Conservation (phyloP, 2,329 filamentous ascomycete genomes). For the Aaosphaeria arxii region DNA sequence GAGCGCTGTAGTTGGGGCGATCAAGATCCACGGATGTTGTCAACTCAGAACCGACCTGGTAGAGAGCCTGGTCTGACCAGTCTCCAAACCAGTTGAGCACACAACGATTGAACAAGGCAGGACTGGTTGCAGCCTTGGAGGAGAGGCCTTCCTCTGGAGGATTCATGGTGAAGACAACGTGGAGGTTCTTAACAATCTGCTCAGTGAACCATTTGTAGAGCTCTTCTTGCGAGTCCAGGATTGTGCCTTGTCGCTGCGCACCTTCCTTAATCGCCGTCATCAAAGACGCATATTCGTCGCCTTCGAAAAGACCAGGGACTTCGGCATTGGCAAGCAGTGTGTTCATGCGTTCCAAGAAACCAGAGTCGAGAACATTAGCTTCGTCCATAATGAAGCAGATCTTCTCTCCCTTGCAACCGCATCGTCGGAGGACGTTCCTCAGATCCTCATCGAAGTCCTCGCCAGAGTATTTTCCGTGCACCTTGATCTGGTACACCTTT, state of each 20-base stretch:
- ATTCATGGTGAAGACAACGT: slow-evolving; percentile 99
- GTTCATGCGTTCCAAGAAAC: slow-evolving; percentile 99
- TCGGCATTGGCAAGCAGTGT: slow-evolving; percentile 98
- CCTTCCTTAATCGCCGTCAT: slow-evolving; percentile 99
- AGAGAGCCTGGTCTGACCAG: slow-evolving; percentile 98
- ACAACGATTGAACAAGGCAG: slow-evolving; percentile 97
- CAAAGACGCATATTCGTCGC: slow-evolving; percentile 95
- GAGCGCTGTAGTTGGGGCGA: slow-evolving; percentile 77
- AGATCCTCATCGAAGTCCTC: slow-evolving; percentile 99
- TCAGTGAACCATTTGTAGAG: slow-evolving; percentile 99
- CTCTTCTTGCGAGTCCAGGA: slow-evolving; percentile 96
- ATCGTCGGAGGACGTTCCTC: slow-evolving; percentile 85
- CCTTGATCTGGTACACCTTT: slow-evolving; percentile 99
- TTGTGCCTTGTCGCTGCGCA: slow-evolving; percentile 88
- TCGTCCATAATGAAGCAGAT: slow-evolving; percentile 99
- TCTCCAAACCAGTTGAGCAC: slow-evolving; percentile 99
- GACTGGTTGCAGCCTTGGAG: slow-evolving; percentile 95
- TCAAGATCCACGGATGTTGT: slow-evolving; percentile 97
- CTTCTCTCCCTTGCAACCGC: slow-evolving; percentile 97
- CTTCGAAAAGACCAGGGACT: slow-evolving; percentile 96
- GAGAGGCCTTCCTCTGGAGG: slow-evolving; percentile 92
- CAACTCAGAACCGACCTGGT: slow-evolving; percentile 94
- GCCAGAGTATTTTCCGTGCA: slow-evolving; percentile 95
- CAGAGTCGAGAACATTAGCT: slow-evolving; percentile 95
- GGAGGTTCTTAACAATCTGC: slow-evolving; percentile 97